Evolutionary conservation across 164 flowering plant genomes (phyloP).

Genomic region (Nelumbo lutea): DNA sequence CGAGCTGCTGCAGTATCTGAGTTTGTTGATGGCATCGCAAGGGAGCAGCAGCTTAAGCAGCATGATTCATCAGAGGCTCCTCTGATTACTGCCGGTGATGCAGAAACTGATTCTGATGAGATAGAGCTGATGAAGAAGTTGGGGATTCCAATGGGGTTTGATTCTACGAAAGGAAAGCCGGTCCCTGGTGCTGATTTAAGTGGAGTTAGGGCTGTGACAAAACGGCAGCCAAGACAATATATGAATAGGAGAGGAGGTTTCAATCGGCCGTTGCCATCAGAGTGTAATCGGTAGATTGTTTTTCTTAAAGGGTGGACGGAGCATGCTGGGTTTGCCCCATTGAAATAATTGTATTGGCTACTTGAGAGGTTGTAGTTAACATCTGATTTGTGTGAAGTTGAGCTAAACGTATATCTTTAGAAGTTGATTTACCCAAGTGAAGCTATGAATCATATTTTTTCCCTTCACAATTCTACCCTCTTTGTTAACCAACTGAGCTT

Average conservation of each 20-base stretch:
- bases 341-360: too few relatives aligned
- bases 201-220: constrained; percentile 71
- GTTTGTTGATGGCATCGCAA: constrained; percentile 49
- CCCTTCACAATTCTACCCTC: too few relatives aligned
- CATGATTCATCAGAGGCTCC: constrained; percentile 8
- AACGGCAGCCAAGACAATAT: constrained; percentile 93
- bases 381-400: too few relatives aligned
- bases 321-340: too few relatives aligned
- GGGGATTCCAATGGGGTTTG: constrained; percentile 89
- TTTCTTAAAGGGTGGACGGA: constrained; percentile 10
- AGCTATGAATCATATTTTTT: too few relatives aligned
- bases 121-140: constrained; percentile 85
- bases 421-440: too few relatives aligned
- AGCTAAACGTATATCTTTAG: too few relatives aligned
- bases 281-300: constrained; percentile 54
- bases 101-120: constrained; percentile 51
- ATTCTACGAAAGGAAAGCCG: constrained; percentile 91
- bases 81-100: constrained; percentile 13
- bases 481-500: too few relatives aligned
- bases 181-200: constrained; percentile 84
- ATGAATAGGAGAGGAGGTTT: constrained; percentile 97
- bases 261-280: constrained; percentile 86
- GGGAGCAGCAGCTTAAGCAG: constrained; percentile 38
- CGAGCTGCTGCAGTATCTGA: constrained; percentile 32
- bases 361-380: too few relatives aligned